Evolutionary conservation across 306 rosid species (phyloP).

Genomic region (Vachellia pachyceras): DNA sequence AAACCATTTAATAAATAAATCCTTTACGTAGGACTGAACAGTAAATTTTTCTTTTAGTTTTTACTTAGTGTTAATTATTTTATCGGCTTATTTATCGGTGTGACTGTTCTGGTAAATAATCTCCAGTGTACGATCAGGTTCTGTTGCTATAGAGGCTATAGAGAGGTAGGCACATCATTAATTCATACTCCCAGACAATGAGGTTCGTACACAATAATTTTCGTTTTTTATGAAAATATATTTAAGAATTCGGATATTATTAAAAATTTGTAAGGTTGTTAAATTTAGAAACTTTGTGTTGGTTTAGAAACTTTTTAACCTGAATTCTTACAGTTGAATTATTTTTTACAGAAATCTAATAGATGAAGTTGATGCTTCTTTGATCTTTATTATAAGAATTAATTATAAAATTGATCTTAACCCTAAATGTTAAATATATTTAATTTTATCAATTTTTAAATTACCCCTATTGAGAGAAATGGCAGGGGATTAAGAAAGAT

Average conservation of each 20-base stretch:
- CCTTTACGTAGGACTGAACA: too few species aligned
- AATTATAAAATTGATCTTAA: too few species aligned
- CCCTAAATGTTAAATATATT: too few species aligned
- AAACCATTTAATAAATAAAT: too few species aligned
- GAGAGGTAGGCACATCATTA: neutral
- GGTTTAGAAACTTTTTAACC: neutral
- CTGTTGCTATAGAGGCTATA: neutral
- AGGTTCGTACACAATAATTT: neutral
- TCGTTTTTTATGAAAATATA: neutral
- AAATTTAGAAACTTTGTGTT: too few species aligned
- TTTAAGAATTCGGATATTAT: neutral
- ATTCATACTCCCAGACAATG: neutral
- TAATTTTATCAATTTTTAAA: too few species aligned
- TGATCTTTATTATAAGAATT: too few species aligned
- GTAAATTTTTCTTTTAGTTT: neutral
- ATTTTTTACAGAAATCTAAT: neutral
- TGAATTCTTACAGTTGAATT: neutral
- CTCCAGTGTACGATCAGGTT: conserved; percentile 17
- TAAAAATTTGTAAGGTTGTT: too few species aligned
- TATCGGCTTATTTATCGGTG: neutral
- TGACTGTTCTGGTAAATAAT: conserved; percentile 40
- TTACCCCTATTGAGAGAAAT: too few species aligned
- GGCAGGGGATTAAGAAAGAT: too few species aligned
- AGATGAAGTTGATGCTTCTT: neutral
- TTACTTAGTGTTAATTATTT: neutral